Percentiles rank a stretch among this genome's conserved stretches.
Evolutionary conservation across 305 asterid genomes (phyloP).

Genomic region (Fraxinus latifolia): DNA sequence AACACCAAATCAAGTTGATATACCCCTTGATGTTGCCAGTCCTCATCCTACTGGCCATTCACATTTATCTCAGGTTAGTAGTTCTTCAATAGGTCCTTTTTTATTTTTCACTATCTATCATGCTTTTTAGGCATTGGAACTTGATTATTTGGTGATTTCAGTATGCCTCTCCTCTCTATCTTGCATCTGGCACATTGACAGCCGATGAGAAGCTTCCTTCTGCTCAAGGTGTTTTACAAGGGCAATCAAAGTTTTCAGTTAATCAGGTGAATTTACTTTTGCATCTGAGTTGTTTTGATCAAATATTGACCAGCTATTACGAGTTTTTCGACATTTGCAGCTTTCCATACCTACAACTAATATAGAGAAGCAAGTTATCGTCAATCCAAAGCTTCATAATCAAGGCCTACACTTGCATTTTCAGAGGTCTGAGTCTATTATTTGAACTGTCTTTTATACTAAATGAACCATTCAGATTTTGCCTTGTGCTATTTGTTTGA

Average conservation of each 20-base stretch:
- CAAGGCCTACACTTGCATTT: slow-evolving; percentile 70
- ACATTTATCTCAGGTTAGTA: slow-evolving; percentile 62
- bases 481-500: background rate
- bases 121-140: slow-evolving; percentile 2
- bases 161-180: slow-evolving; percentile 71
- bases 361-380: slow-evolving; percentile 86
- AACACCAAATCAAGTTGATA: slow-evolving; percentile 69
- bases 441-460: slow-evolving; percentile 19
- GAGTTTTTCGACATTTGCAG: slow-evolving; percentile 40
- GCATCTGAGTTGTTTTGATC: slow-evolving; percentile 2
- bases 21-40: slow-evolving; percentile 59
- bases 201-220: slow-evolving; percentile 90
- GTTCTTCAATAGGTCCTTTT: slow-evolving; percentile 24
- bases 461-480: background rate
- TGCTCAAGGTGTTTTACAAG: slow-evolving; percentile 65
- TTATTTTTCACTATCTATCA: background rate
- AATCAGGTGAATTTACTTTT: slow-evolving; percentile 55
- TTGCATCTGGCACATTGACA: slow-evolving; percentile 58
- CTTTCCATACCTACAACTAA: slow-evolving; percentile 67
- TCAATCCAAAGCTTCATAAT: slow-evolving; percentile 74
- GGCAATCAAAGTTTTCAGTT: slow-evolving; percentile 64
- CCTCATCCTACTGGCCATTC: slow-evolving; percentile 75
- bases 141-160: slow-evolving; percentile 34
- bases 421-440: slow-evolving; percentile 70
- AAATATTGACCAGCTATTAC: slow-evolving; percentile 16